These are phyloP conservation scores for Eutrema salsugineum DNA, from an alignment of 441 rosid species.

Conservation along the genomic window DNA sequence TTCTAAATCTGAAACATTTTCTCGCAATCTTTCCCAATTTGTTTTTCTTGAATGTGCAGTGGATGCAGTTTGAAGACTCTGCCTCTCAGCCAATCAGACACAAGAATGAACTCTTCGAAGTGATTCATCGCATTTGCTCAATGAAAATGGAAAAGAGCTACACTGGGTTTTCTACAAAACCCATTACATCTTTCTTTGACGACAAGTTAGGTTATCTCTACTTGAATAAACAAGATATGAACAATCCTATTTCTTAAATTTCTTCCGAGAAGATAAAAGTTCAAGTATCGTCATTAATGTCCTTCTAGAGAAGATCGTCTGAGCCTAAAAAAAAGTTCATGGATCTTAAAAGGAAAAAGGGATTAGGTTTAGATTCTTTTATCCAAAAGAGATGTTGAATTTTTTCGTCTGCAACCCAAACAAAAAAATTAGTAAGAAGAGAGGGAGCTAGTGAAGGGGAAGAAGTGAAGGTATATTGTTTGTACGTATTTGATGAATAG, in stretches of 20 bases:
- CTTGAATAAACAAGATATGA: conserved; percentile 39
- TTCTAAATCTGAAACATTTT: conserved; percentile 4
- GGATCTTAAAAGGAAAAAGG: not conserved
- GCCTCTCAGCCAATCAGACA: conserved; percentile 63
- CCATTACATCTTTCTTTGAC: conserved; percentile 35
- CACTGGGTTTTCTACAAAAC: conserved; percentile 49
- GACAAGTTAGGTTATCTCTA: conserved; percentile 43
- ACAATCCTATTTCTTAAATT: conserved; percentile 21
- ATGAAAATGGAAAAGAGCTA: conserved; percentile 51
- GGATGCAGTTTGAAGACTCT: conserved; percentile 79
- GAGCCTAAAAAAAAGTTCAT: not conserved
- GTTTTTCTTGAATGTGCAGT: conserved; percentile 34
- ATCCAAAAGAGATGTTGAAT: no score
- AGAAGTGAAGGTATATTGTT: no score
- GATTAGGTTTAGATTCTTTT: no score
- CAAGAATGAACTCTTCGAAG: conserved; percentile 48
- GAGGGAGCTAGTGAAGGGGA: no score
- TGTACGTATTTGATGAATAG: no score
- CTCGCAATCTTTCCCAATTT: not conserved
- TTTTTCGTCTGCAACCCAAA: no score
- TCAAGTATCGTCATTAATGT: not conserved
- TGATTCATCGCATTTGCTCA: conserved; percentile 43
- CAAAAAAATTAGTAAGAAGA: no score
- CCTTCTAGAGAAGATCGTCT: not conserved
- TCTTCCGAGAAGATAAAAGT: not conserved